A percentile compares a stretch with the other conserved stretches of the same genome.
These are phyloP conservation scores for Brassica napus DNA, from an alignment of 345 rosid species.

Conservation along the genomic window Da-Ae NC_063448.1:7860001-7860500, in stretches of 20 bases:
- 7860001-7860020: no score
- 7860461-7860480: conserved; percentile 52
- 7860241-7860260: conserved; percentile 59
- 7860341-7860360: conserved; percentile 49
- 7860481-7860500: conserved; percentile 60
- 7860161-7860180: conserved; percentile 38
- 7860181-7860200: conserved; percentile 43
- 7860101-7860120: no score
- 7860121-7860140: no score
- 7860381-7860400: conserved; percentile 64
- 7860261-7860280: conserved; percentile 40
- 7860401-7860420: conserved; percentile 56
- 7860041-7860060: no score
- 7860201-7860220: conserved; percentile 45
- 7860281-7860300: conserved; percentile 50
- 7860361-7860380: conserved; percentile 67
- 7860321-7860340: conserved; percentile 43
- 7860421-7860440: conserved; percentile 46
- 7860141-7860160: neutral
- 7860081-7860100: no score
- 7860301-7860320: conserved; percentile 54
- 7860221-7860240: conserved; percentile 54
- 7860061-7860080: no score
- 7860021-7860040: no score
- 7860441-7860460: conserved; percentile 55